Evolutionary conservation across 83 land plant species (phyloP).

Genomic region (Thuja plicata): DNA sequence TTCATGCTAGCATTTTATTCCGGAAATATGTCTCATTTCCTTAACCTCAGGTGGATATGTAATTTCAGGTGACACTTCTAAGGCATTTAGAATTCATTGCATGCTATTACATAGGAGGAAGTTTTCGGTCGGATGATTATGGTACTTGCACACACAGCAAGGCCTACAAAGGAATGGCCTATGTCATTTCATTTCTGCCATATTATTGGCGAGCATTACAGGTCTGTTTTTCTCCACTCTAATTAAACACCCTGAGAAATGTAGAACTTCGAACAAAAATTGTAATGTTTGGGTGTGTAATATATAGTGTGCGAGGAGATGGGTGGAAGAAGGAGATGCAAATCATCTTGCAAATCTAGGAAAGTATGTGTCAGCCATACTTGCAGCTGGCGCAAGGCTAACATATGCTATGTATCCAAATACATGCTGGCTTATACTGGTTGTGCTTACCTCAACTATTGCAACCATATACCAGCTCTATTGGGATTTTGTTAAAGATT

Average conservation of each 20-base stretch:
- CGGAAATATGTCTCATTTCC: neutral
- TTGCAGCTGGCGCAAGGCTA: slow-evolving; percentile 68
- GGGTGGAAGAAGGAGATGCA: slow-evolving; percentile 61
- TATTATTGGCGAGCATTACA: slow-evolving; percentile 89
- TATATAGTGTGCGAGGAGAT: slow-evolving; percentile 68
- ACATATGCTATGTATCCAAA: slow-evolving; percentile 40
- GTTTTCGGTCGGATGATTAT: slow-evolving; percentile 32
- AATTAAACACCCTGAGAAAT: neutral
- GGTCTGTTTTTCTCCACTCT: slow-evolving; percentile 22
- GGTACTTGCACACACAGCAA: slow-evolving; percentile 41
- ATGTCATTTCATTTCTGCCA: slow-evolving; percentile 74
- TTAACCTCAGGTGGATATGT: neutral
- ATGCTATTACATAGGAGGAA: slow-evolving; percentile 59
- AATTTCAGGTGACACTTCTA: slow-evolving; percentile 58
- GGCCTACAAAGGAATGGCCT: slow-evolving; percentile 53
- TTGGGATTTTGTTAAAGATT: slow-evolving; percentile 84
- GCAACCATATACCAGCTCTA: slow-evolving; percentile 81
- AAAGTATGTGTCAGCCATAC: slow-evolving; percentile 79
- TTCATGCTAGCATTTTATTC: too few relatives aligned
- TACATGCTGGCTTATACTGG: slow-evolving; percentile 43
- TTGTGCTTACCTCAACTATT: slow-evolving; percentile 44
- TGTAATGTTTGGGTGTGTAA: neutral
- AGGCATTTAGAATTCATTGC: slow-evolving; percentile 65
- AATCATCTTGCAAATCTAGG: slow-evolving; percentile 71
- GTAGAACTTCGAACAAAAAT: too few relatives aligned